Percentiles rank a stretch among this genome's conserved stretches.
Conservation (phyloP, 805 yeast species). For the Metschnikowia cubensis region DNA sequence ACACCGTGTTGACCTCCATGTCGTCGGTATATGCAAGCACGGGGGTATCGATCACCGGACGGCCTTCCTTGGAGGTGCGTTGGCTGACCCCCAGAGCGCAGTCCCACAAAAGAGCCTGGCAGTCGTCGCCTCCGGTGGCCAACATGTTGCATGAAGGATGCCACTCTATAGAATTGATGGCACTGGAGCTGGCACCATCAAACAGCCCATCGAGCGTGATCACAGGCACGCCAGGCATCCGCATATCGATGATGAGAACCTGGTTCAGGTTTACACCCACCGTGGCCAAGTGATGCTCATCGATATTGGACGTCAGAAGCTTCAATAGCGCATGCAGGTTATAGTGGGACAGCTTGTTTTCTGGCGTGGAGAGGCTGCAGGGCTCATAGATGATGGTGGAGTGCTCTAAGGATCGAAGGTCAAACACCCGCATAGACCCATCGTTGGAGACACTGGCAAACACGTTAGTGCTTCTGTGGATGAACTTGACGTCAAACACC, state of each 20-base stretch:
- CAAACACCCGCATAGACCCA: conserved; percentile 91
- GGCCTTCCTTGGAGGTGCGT: conserved; percentile 14
- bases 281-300: conserved; percentile 80
- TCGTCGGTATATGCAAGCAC: conserved; percentile 54
- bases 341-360: conserved; percentile 5
- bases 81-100: conserved; percentile 26
- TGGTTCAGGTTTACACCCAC: conserved; percentile 66
- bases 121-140: conserved; percentile 64
- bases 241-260: conserved; percentile 71
- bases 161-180: conserved; percentile 78
- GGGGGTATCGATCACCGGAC: conserved; percentile 29
- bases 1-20: conserved; percentile 70
- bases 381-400: conserved; percentile 93
- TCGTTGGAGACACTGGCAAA: conserved; percentile 95
- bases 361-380: not conserved
- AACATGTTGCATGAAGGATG: conserved; percentile 69
- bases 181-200: conserved; percentile 48
- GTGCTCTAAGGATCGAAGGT: conserved; percentile 82
- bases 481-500: conserved; percentile 86
- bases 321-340: conserved; percentile 62
- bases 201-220: conserved; percentile 56
- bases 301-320: conserved; percentile 72
- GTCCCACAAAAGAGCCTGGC: conserved; percentile 73
- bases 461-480: conserved; percentile 66
- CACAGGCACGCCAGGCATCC: conserved; percentile 83